phyloP scores from a whole-genome alignment of 306 rosid species.

The Hippophae tibetana region DNA sequence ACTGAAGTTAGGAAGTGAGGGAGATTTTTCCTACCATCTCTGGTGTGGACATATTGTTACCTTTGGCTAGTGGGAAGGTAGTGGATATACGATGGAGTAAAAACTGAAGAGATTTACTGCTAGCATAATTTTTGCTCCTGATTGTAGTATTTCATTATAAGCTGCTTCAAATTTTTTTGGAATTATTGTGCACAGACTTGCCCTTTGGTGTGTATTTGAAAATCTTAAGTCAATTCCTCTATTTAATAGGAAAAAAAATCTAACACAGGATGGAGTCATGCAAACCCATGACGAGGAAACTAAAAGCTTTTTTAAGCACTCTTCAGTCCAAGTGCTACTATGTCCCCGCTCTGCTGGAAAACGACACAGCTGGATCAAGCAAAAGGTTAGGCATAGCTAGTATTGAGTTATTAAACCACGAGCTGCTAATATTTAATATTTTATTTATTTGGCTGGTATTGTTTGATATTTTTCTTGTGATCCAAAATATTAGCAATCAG shows the following conservation, averaged over 20 bases:
- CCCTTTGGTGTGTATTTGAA: slow-evolving; percentile 8
- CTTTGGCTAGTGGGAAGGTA: no score
- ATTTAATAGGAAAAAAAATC: slow-evolving; percentile 2
- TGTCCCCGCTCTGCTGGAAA: slow-evolving; percentile 86
- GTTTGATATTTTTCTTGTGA: no score
- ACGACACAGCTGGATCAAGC: slow-evolving; percentile 86
- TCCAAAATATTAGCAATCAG: no score
- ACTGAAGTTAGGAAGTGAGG: background rate
- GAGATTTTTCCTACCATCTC: background rate
- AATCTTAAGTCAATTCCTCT: background rate
- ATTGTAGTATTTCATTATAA: background rate
- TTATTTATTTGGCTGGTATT: no score
- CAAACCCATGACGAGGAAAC: slow-evolving; percentile 96
- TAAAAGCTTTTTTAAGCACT: slow-evolving; percentile 80
- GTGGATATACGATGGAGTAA: no score
- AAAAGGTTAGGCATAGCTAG: slow-evolving; percentile 41
- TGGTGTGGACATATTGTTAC: background rate
- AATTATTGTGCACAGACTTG: background rate
- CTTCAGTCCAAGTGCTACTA: slow-evolving; percentile 87
- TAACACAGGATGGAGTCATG: slow-evolving; percentile 88
- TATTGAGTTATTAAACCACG: background rate
- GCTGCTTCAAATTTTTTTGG: background rate
- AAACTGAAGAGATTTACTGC: no score
- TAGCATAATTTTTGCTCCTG: no score
- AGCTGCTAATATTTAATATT: no score